Evolutionary conservation across 352 stramenopile species (phyloP).

Genomic region (Aphanomyces invadans): DNA sequence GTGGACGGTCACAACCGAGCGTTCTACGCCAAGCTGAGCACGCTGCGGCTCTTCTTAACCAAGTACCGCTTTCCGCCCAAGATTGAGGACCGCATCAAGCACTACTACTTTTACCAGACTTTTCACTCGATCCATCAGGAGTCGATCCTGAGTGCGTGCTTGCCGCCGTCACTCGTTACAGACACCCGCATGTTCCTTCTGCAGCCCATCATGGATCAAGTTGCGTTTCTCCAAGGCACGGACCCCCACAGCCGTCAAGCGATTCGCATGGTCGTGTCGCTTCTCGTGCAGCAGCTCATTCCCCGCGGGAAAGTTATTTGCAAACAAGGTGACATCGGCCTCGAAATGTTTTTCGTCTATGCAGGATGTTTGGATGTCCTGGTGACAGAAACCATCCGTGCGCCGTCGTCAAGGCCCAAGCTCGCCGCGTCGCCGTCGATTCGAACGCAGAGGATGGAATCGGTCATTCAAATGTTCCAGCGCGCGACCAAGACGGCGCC

Average conservation of each 20-base stretch:
- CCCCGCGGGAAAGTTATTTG: slow-evolving; percentile 58
- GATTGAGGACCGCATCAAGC: slow-evolving; percentile 55
- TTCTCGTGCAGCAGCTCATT: slow-evolving; percentile 55
- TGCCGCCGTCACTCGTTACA: slow-evolving; percentile 55
- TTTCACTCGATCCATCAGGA: slow-evolving; percentile 70
- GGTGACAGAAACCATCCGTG: neutral
- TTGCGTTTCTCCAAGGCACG: slow-evolving; percentile 40
- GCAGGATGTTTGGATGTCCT: slow-evolving; percentile 40
- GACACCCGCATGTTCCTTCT: slow-evolving; percentile 62
- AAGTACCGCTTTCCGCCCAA: slow-evolving; percentile 41
- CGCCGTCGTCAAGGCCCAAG: slow-evolving; percentile 26
- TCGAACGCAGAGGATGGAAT: neutral
- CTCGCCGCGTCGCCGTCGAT: neutral
- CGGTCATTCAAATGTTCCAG: neutral
- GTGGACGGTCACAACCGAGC: slow-evolving; percentile 42
- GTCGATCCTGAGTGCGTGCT: slow-evolving; percentile 42
- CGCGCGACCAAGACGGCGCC: neutral
- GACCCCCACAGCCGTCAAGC: slow-evolving; percentile 44
- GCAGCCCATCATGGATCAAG: slow-evolving; percentile 59
- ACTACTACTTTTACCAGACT: slow-evolving; percentile 54
- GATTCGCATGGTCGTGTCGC: slow-evolving; percentile 57
- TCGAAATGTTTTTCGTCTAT: slow-evolving; percentile 78
- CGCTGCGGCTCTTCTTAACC: slow-evolving; percentile 38
- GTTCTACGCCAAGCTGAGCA: slow-evolving; percentile 51
- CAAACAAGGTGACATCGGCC: slow-evolving; percentile 49